A percentile compares a stretch with the other conserved stretches of the same genome.
Conservation (phyloP, 257 asterid species). For the Gentiana dahurica region DNA sequence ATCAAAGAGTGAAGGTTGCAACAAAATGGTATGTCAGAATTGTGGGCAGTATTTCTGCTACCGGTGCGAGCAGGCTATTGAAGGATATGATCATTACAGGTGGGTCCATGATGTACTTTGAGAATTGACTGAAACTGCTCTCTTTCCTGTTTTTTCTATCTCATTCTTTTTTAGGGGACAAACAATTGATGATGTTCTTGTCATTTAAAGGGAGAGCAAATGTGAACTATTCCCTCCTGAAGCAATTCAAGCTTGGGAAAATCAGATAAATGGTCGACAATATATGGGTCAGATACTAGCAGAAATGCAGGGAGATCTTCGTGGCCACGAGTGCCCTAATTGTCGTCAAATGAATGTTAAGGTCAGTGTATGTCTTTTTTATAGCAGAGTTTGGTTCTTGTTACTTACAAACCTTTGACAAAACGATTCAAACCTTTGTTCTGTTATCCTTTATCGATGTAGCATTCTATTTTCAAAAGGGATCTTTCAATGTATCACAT, state of each 20-base stretch:
- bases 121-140: neutral
- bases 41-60: slow-evolving; percentile 80
- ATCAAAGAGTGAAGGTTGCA: slow-evolving; percentile 84
- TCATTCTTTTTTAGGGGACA: neutral
- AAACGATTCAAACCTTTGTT: too few relatives aligned
- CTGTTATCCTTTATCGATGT: too few relatives aligned
- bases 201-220: slow-evolving; percentile 36
- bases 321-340: slow-evolving; percentile 54
- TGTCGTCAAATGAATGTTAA: slow-evolving; percentile 63
- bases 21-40: slow-evolving; percentile 68
- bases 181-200: slow-evolving; percentile 11
- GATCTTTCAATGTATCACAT: too few relatives aligned
- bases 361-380: slow-evolving; percentile 26
- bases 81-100: slow-evolving; percentile 93
- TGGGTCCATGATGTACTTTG: slow-evolving; percentile 11
- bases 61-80: slow-evolving; percentile 50
- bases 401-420: too few relatives aligned
- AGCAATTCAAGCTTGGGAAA: slow-evolving; percentile 62
- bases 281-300: slow-evolving; percentile 41
- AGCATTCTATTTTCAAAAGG: too few relatives aligned
- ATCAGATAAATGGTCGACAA: slow-evolving; percentile 50
- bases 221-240: slow-evolving; percentile 70
- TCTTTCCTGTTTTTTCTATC: neutral
- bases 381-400: neutral
- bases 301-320: slow-evolving; percentile 20